Conservation (phyloP, 2,329 filamentous ascomycete species). For the Cercospora janseana region DNA sequence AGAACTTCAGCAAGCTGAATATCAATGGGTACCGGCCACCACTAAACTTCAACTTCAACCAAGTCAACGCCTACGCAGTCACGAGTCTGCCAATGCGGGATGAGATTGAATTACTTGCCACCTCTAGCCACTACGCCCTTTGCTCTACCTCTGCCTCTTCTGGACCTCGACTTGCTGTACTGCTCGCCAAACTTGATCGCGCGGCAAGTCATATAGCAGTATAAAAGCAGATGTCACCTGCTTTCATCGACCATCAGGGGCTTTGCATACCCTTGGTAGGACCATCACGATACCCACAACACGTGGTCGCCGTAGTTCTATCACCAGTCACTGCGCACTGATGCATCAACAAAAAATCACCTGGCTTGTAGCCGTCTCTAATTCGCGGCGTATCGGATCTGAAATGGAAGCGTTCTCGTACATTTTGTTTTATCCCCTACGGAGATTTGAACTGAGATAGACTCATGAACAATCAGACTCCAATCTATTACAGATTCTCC, state of each 20-base stretch:
- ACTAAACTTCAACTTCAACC: slow-evolving; percentile 38
- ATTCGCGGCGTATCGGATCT: neutral
- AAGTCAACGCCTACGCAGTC: slow-evolving; percentile 38
- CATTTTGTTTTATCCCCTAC: neutral
- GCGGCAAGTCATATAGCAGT: slow-evolving; percentile 25
- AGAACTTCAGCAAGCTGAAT: slow-evolving; percentile 71
- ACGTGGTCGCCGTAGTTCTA: too few species aligned
- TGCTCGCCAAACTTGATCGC: slow-evolving; percentile 35
- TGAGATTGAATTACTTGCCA: slow-evolving; percentile 29
- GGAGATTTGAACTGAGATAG: neutral
- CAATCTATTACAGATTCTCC: neutral
- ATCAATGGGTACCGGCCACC: slow-evolving; percentile 54
- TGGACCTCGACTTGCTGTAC: slow-evolving; percentile 26
- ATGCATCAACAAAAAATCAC: too few species aligned
- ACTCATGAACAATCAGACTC: neutral
- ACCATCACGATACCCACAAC: slow-evolving; percentile 17
- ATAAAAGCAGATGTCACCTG: neutral
- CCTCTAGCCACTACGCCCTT: slow-evolving; percentile 22
- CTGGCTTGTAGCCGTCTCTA: neutral
- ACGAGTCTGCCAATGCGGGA: slow-evolving; percentile 32
- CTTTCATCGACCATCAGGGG: neutral
- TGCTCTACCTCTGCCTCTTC: slow-evolving; percentile 20
- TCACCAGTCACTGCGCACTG: too few species aligned
- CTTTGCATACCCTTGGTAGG: slow-evolving; percentile 3
- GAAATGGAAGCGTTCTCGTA: slow-evolving; percentile 5